Conservation (phyloP, 257 asterid genomes). For the Ilex asprella region DNA sequence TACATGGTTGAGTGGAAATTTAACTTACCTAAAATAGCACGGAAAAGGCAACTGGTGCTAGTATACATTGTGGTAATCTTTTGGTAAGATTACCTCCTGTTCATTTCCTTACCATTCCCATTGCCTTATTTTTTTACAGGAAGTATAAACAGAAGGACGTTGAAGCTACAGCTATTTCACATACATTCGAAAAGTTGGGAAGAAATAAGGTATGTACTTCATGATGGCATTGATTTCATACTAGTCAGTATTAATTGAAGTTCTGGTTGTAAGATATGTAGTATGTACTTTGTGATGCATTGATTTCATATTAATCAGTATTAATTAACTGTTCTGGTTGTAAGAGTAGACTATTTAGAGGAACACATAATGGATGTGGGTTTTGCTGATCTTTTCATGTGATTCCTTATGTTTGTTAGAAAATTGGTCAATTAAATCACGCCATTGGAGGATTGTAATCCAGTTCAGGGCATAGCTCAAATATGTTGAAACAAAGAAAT, state of each 20-base stretch:
- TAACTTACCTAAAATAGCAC: too few relatives aligned
- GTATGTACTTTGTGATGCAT: slow-evolving; percentile 25
- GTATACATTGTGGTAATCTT: background rate
- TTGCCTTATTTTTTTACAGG: slow-evolving; percentile 28
- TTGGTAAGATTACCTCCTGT: background rate
- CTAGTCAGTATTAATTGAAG: background rate
- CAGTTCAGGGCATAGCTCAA: too few relatives aligned
- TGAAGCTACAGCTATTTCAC: slow-evolving; percentile 28
- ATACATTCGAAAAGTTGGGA: slow-evolving; percentile 33
- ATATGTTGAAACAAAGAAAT: too few relatives aligned
- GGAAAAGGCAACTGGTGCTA: background rate
- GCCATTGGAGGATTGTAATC: too few relatives aligned
- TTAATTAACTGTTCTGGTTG: background rate
- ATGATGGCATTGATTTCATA: slow-evolving; percentile 10
- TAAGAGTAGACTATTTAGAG: background rate
- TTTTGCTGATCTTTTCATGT: too few relatives aligned
- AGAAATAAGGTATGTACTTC: slow-evolving; percentile 58
- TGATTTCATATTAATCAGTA: slow-evolving; percentile 5
- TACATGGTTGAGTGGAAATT: too few relatives aligned
- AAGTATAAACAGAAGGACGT: slow-evolving; percentile 41
- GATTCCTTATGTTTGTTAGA: too few relatives aligned
- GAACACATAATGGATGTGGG: too few relatives aligned
- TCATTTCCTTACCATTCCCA: slow-evolving; percentile 8
- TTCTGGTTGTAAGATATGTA: slow-evolving; percentile 39
- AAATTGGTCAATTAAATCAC: too few relatives aligned